phyloP scores from a whole-genome alignment of 2,329 filamentous ascomycete genomes.

The Fusarium veterinarium region DNA sequence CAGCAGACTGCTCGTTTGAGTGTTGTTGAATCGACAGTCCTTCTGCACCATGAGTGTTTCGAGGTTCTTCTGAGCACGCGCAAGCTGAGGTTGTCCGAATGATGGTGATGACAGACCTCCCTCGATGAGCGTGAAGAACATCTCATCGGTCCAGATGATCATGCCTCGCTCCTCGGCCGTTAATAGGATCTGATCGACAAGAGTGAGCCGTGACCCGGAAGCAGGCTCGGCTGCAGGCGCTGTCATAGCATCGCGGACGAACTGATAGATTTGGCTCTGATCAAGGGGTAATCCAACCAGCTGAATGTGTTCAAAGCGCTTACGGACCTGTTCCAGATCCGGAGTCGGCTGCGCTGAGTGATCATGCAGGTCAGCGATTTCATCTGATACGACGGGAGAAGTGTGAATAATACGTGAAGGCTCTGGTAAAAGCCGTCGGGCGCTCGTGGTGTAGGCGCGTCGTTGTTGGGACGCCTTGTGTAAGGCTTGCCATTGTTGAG shows the following conservation, averaged over 20 bases:
- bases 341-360: background rate
- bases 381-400: background rate
- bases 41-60: constrained; percentile 57
- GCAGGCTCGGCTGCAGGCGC: constrained; percentile 36
- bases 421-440: constrained; percentile 38
- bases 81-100: constrained; percentile 47
- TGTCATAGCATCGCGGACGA: constrained; percentile 55
- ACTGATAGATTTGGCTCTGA: constrained; percentile 49
- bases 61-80: constrained; percentile 57
- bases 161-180: constrained; percentile 60
- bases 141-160: constrained; percentile 55
- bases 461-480: constrained; percentile 50
- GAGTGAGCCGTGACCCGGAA: constrained; percentile 48
- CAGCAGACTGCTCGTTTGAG: constrained; percentile 57
- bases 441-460: constrained; percentile 50
- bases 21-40: constrained; percentile 52
- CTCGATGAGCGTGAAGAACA: constrained; percentile 62
- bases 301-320: constrained; percentile 54
- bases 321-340: constrained; percentile 39
- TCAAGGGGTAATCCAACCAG: constrained; percentile 52
- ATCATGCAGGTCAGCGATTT: background rate
- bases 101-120: constrained; percentile 50
- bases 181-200: constrained; percentile 58
- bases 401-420: no score
- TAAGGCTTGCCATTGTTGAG: constrained; percentile 51